Conservation (phyloP, 2,329 filamentous ascomycete genomes). For the Bipolaris sorokiniana region DNA sequence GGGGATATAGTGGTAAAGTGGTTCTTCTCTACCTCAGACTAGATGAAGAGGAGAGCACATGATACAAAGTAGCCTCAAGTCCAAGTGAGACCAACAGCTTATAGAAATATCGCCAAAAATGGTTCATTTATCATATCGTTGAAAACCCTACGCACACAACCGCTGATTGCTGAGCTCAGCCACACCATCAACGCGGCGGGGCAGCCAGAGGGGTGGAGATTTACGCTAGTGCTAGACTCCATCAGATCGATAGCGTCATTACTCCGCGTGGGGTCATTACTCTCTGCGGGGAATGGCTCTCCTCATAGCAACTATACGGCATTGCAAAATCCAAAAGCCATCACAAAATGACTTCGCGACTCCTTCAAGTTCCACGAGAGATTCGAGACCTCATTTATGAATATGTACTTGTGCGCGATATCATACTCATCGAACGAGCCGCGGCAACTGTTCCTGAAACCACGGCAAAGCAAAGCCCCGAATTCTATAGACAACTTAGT, state of each 20-base stretch:
- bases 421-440: constrained; percentile 25
- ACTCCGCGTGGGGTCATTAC: background rate
- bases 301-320: background rate
- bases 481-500: constrained; percentile 10
- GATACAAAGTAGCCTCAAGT: background rate
- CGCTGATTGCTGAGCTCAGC: background rate
- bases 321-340: background rate
- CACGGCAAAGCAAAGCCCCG: constrained; percentile 7
- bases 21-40: background rate
- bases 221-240: constrained; percentile 2
- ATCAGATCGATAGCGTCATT: constrained; percentile 7
- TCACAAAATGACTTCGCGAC: constrained; percentile 12
- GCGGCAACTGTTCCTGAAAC: constrained; percentile 8
- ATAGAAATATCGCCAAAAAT: too few relatives aligned
- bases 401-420: constrained; percentile 22
- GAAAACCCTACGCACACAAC: too few relatives aligned
- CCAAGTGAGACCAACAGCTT: too few relatives aligned
- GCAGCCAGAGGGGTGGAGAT: background rate
- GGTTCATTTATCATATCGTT: too few relatives aligned
- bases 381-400: constrained; percentile 31
- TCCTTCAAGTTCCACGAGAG: constrained; percentile 28
- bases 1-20: background rate
- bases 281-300: background rate
- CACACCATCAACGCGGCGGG: background rate
- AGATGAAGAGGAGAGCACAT: background rate